Percentiles rank a stretch among this genome's conserved stretches.
These are phyloP conservation scores for Gynostemma pentaphyllum DNA, from an alignment of 306 rosid genomes.

Conservation along the genomic window DNA sequence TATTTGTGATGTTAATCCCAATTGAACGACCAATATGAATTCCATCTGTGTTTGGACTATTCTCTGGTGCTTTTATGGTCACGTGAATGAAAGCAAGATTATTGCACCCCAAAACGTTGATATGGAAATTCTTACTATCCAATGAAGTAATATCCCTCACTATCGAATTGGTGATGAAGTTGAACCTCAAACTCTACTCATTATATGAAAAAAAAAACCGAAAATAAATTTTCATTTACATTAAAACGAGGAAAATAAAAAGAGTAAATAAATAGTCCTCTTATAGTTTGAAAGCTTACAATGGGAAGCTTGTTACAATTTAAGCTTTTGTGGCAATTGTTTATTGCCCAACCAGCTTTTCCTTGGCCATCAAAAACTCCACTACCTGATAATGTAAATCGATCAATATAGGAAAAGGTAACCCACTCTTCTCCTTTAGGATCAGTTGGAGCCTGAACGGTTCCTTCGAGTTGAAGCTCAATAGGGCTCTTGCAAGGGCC, in stretches of 20 bases:
- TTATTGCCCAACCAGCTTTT: conserved; percentile 19
- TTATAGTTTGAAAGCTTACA: conserved; percentile 13
- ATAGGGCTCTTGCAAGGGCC: conserved; percentile 39
- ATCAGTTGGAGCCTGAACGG: conserved; percentile 22
- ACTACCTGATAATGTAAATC: conserved; percentile 23
- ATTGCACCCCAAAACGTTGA: conserved; percentile 18
- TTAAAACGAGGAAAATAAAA: background rate
- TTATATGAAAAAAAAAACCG: too few relatives aligned
- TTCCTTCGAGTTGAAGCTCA: conserved; percentile 17
- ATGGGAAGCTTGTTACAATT: conserved; percentile 12
- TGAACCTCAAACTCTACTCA: conserved; percentile 26
- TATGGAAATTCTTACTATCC: conserved; percentile 25
- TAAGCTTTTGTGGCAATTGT: conserved; percentile 10
- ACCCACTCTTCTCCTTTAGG: conserved; percentile 19
- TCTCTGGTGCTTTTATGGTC: conserved; percentile 18
- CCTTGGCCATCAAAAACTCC: conserved; percentile 45
- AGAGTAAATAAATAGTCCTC: too few relatives aligned
- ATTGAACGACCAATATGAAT: conserved; percentile 38
- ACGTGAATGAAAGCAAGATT: conserved; percentile 20
- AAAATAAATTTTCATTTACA: background rate
- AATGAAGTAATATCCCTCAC: conserved; percentile 15
- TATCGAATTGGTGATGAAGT: conserved; percentile 18
- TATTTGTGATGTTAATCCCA: conserved; percentile 16
- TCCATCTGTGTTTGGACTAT: conserved; percentile 40
- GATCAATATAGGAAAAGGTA: conserved; percentile 8